These are phyloP conservation scores for Hortiboletus flavorubellus DNA, from an alignment of 768 basidiomycete species.

Conservation along the genomic window DNA sequence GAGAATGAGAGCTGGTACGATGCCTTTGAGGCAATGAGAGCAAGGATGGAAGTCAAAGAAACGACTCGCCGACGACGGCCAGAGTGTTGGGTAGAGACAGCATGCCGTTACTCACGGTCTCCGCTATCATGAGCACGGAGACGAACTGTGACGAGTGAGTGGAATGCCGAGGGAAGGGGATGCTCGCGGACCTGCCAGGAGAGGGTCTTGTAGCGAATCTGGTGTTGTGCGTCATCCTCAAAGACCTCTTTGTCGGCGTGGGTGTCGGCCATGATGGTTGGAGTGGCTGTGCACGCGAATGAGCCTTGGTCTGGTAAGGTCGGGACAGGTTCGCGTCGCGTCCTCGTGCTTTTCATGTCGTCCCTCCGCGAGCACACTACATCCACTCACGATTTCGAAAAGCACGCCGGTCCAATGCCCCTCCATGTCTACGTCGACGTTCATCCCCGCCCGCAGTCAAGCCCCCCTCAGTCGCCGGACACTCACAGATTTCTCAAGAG, in stretches of 20 bases:
- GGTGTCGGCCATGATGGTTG: not conserved
- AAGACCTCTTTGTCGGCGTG: conserved; percentile 33
- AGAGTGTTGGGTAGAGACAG: not conserved
- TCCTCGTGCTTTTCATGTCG: conserved; percentile 5
- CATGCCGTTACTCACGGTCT: conserved; percentile 5
- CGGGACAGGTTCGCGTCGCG: too few relatives aligned
- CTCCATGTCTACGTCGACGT: conserved; percentile 36
- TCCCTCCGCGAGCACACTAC: conserved; percentile 22
- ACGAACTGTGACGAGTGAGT: not conserved
- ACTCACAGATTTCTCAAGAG: conserved; percentile 14
- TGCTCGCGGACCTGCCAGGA: not conserved
- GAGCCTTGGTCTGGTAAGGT: too few relatives aligned
- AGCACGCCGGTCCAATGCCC: conserved; percentile 16
- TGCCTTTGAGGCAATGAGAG: conserved; percentile 3
- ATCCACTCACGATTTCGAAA: conserved; percentile 47
- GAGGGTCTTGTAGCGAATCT: conserved; percentile 3
- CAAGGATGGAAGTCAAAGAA: not conserved
- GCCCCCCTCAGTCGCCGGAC: conserved; percentile 27
- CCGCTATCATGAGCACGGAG: not conserved
- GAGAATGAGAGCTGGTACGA: conserved; percentile 6
- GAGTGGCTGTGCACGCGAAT: conserved; percentile 2
- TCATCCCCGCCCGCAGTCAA: conserved; percentile 41
- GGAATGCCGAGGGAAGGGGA: too few relatives aligned
- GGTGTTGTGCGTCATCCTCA: conserved; percentile 38
- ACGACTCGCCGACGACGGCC: conserved; percentile 1